A percentile compares a stretch with the other conserved stretches of the same genome.
Evolutionary conservation across 805 yeast genomes (phyloP).

Genomic region (Yueomyces sp.): DNA sequence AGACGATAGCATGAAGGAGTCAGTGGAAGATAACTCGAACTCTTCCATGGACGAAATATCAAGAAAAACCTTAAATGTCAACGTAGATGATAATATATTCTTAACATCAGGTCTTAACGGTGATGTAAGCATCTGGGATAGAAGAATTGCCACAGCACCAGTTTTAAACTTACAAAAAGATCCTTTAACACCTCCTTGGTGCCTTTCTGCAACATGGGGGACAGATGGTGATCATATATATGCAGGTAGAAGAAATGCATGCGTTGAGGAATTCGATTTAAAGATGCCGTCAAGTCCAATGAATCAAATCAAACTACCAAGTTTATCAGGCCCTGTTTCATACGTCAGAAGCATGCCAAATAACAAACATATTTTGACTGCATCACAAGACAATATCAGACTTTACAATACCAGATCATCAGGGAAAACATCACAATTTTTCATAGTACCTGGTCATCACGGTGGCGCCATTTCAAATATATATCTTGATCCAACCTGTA

Average conservation of each 20-base stretch:
- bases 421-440: constrained; percentile 44
- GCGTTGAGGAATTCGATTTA: constrained; percentile 63
- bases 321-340: constrained; percentile 83
- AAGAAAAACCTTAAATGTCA: constrained; percentile 11
- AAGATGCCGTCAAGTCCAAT: constrained; percentile 45
- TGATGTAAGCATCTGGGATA: constrained; percentile 69
- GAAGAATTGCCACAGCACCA: constrained; percentile 31
- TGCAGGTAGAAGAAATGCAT: constrained; percentile 82
- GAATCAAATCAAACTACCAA: constrained; percentile 60
- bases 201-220: constrained; percentile 83
- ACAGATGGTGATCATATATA: constrained; percentile 63
- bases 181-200: constrained; percentile 81
- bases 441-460: constrained; percentile 91
- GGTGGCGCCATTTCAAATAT: constrained; percentile 78
- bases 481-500: constrained; percentile 72
- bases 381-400: constrained; percentile 81
- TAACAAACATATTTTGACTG: constrained; percentile 66
- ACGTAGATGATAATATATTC: constrained; percentile 40
- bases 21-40: constrained; percentile 1
- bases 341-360: constrained; percentile 72
- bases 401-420: constrained; percentile 53
- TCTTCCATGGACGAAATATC: constrained; percentile 13
- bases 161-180: constrained; percentile 42
- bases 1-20: constrained; percentile 1
- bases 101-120: constrained; percentile 81